Evolutionary conservation across 1,284 basidiomycete genomes (phyloP).

Genomic region (Ganoderma lingzhi): DNA sequence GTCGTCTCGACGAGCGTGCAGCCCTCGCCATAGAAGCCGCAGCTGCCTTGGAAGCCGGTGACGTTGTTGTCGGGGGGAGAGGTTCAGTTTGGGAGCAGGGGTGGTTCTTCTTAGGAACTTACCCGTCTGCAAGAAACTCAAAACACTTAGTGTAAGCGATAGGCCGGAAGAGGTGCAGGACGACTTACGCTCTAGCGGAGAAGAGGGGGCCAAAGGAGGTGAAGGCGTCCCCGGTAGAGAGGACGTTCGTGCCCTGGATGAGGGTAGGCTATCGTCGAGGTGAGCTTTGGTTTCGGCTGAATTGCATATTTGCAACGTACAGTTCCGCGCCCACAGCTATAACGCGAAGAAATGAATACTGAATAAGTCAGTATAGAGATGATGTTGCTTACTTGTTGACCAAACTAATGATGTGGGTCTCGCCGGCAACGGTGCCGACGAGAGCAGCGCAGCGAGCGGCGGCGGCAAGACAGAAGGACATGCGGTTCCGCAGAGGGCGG

Average conservation of each 20-base stretch:
- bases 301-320: background rate
- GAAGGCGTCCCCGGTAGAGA: constrained; percentile 47
- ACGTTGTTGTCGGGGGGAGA: too few relatives aligned
- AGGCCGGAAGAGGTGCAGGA: background rate
- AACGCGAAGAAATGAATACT: too few relatives aligned
- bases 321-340: constrained; percentile 4
- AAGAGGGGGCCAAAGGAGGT: constrained; percentile 39
- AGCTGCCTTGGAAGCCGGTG: constrained; percentile 35
- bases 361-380: background rate
- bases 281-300: constrained; percentile 11
- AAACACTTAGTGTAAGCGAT: background rate
- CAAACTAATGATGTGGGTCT: constrained; percentile 47
- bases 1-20: constrained; percentile 54
- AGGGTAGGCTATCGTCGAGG: constrained; percentile 41
- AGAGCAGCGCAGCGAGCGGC: constrained; percentile 38
- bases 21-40: constrained; percentile 51
- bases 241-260: constrained; percentile 40
- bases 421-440: constrained; percentile 40
- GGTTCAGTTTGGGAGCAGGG: too few relatives aligned
- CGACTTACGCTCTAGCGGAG: constrained; percentile 45
- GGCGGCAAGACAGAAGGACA: constrained; percentile 43
- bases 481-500: constrained; percentile 14
- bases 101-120: background rate
- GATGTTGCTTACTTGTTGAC: constrained; percentile 43
- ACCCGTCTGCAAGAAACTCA: constrained; percentile 43